phyloP scores from a whole-genome alignment of 2,329 filamentous ascomycete species.

The Sporothrix luriei region DNA sequence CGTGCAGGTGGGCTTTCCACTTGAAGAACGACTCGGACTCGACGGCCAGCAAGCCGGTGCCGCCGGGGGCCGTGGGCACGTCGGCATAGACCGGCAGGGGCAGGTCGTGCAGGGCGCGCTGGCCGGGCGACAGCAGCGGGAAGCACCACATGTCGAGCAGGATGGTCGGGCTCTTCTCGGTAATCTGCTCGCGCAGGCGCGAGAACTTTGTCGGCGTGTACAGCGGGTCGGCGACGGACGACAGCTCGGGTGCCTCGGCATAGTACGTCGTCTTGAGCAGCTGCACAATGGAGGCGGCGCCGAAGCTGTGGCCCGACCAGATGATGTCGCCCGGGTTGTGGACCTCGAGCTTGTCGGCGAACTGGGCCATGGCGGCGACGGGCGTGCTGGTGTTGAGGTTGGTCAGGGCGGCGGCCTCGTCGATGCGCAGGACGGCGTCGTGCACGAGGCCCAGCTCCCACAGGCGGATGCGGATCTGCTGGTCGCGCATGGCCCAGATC shows the following conservation, averaged over 20 bases:
- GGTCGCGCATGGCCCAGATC: conserved; percentile 67
- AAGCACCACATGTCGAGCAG: conserved; percentile 82
- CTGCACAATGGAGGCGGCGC: conserved; percentile 72
- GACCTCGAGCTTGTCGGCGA: conserved; percentile 66
- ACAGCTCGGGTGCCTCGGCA: conserved; percentile 52
- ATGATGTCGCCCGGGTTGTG: conserved; percentile 71
- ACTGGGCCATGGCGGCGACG: conserved; percentile 56
- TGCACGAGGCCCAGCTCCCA: conserved; percentile 78
- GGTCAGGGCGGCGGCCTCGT: conserved; percentile 53
- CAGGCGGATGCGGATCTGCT: conserved; percentile 71
- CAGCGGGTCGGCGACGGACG: conserved; percentile 57
- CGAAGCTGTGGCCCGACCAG: conserved; percentile 81
- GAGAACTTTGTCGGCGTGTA: conserved; percentile 61
- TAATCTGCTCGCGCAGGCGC: conserved; percentile 66
- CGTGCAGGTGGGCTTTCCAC: conserved; percentile 72
- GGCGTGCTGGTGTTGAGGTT: conserved; percentile 58
- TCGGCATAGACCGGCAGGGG: conserved; percentile 68
- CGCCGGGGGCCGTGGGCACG: conserved; percentile 53
- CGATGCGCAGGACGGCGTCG: conserved; percentile 67
- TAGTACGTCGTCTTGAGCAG: conserved; percentile 80
- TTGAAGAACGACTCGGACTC: conserved; percentile 78
- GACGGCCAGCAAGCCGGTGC: conserved; percentile 66
- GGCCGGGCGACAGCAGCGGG: conserved; percentile 65
- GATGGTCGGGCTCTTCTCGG: conserved; percentile 64
- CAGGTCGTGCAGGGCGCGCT: conserved; percentile 67